A percentile compares a stretch with the other conserved stretches of the same genome.
Conservation (phyloP, 345 rosid species). For the Populus pruinosa region DNA sequence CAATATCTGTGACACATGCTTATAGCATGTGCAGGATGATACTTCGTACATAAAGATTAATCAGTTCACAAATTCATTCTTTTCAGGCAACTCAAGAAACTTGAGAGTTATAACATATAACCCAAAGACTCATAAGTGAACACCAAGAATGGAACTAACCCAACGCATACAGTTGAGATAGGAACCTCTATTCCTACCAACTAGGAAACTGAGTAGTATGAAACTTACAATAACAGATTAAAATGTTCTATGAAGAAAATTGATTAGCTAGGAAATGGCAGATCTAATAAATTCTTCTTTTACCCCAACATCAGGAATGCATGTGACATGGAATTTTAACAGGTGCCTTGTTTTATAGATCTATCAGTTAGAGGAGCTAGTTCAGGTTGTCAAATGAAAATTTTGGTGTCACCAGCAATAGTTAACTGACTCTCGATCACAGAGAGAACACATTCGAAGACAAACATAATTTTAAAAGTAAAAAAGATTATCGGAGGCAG, state of each 20-base stretch:
- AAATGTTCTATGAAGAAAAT: too few species aligned
- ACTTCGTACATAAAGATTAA: not conserved
- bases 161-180: not conserved
- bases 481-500: not conserved
- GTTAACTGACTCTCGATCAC: not conserved
- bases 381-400: not conserved
- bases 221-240: not conserved
- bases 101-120: not conserved
- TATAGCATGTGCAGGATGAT: not conserved
- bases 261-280: too few species aligned
- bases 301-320: not conserved
- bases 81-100: not conserved
- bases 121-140: not conserved
- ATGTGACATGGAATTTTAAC: not conserved
- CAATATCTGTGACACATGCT: not conserved
- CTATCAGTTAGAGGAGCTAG: not conserved
- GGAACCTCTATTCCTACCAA: not conserved
- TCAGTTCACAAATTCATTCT: not conserved
- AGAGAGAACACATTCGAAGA: not conserved
- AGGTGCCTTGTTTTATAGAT: not conserved
- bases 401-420: not conserved
- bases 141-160: not conserved
- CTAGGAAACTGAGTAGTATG: not conserved
- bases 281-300: not conserved
- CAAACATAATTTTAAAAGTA: not conserved